These are phyloP conservation scores for Nepenthes alata DNA, from an alignment of 179 eudicot species.

Conservation along the genomic window DNA sequence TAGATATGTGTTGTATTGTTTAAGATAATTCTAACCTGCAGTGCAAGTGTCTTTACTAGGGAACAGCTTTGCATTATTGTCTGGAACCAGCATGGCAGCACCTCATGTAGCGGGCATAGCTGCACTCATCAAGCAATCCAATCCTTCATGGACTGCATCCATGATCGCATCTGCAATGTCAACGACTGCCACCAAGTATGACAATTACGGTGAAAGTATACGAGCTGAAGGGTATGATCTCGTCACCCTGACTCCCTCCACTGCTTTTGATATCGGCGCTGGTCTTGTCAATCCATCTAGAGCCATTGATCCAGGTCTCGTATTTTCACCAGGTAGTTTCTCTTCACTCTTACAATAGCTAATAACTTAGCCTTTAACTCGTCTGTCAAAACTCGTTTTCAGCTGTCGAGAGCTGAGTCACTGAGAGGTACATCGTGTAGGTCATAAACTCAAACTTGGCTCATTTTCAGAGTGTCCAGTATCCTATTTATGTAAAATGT, in stretches of 20 bases:
- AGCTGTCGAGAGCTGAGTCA: too few species aligned
- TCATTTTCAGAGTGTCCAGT: too few species aligned
- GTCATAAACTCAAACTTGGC: too few species aligned
- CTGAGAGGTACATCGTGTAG: too few species aligned
- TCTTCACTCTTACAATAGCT: not conserved
- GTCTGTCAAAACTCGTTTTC: too few species aligned
- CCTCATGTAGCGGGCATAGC: slow-evolving; percentile 93
- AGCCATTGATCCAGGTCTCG: slow-evolving; percentile 74
- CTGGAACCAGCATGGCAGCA: slow-evolving; percentile 95
- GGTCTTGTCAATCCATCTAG: slow-evolving; percentile 54
- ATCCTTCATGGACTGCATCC: slow-evolving; percentile 75
- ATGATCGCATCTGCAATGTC: slow-evolving; percentile 88
- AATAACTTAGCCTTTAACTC: too few species aligned
- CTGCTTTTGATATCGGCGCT: slow-evolving; percentile 77
- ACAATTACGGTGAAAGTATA: slow-evolving; percentile 48
- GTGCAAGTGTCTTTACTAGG: slow-evolving; percentile 21
- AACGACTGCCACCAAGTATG: slow-evolving; percentile 63
- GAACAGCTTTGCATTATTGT: slow-evolving; percentile 52
- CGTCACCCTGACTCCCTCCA: slow-evolving; percentile 35
- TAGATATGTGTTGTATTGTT: too few species aligned
- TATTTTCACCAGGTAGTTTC: slow-evolving; percentile 40
- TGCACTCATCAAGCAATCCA: slow-evolving; percentile 65
- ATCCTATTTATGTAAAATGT: too few species aligned
- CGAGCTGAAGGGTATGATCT: slow-evolving; percentile 58
- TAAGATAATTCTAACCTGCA: too few species aligned